Base-by-base conservation (phyloP, 2,329 filamentous ascomycete species). In the Talaromyces funiculosus region DNA sequence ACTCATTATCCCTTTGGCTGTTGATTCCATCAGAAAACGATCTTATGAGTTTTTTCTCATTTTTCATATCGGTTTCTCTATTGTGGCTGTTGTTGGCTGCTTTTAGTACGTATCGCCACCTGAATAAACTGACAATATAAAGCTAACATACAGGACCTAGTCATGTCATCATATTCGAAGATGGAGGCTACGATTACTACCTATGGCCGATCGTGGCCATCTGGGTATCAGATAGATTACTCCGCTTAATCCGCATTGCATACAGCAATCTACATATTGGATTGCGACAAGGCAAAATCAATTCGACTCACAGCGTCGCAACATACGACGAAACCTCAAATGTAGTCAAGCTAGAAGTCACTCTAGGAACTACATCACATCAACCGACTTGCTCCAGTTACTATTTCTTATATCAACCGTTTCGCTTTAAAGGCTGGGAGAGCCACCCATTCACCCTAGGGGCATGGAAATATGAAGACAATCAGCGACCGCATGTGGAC, bases 151-250 rank as follows among this genome's bases (percentile, higher is more conserved):
- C 24, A 5, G 43, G 10, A 26, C 37, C 45, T 53, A 80, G 77
- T 60, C 81, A 83, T 57, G 78, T 80, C 0, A 69, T 75, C 3
- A 77, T 82, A 6, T 82, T 82, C 57, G 24, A 56, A 35, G 70
- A 73, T 29, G 75, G 74, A 7, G 76, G 79, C 60, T 83, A 81
- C 65, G 77, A 82, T 66, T 69, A 72, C 38, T 84, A 80, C 64
- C 73, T 83, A 10, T 83, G 80, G 76, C 77, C 78, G 2, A 75
- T 77, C 12, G 74, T 81, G 1, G 70, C 68, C 1, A 70, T 83
- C 16, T 84, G 82, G 82, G 49, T 69, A 2, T 67, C 79, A 22
- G 82, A 84, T 63, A 75, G 82, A 7, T 18, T 71, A 12, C 64
- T 81, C 12, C 77, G 82, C 4, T 42, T 79, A 1, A 56, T 73